phyloP scores from a whole-genome alignment of 768 basidiomycete species.

The Mycena polygramma region DNA sequence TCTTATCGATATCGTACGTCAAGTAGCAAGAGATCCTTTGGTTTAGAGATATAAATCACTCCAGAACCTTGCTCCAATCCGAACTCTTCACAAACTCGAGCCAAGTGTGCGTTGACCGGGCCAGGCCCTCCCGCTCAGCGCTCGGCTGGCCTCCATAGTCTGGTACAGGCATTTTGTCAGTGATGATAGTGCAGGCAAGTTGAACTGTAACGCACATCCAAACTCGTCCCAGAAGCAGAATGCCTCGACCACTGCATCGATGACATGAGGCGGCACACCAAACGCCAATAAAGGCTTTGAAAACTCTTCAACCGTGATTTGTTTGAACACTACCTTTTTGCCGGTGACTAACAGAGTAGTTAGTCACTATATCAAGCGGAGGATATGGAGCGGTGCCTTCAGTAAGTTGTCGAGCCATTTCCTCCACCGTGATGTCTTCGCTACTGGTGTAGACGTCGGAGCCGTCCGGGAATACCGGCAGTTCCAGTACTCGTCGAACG shows the following conservation, averaged over 20 bases:
- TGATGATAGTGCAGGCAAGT: too few species aligned
- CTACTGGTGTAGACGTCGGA: constrained; percentile 3
- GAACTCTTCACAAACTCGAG: constrained; percentile 10
- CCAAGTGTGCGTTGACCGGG: constrained; percentile 2
- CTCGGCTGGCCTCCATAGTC: constrained; percentile 15
- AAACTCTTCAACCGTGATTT: too few species aligned
- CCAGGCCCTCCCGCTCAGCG: constrained; percentile 9
- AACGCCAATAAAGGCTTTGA: too few species aligned
- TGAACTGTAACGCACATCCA: too few species aligned
- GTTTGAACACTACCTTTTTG: too few species aligned
- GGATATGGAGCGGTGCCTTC: not conserved
- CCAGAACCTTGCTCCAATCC: constrained; percentile 22
- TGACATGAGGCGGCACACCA: too few species aligned
- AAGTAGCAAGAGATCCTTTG: too few species aligned
- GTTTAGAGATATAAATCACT: not conserved
- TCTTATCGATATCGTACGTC: too few species aligned
- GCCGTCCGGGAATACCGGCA: constrained; percentile 21
- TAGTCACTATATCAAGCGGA: too few species aligned
- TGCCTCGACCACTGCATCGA: too few species aligned
- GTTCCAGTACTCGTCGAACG: constrained; percentile 23
- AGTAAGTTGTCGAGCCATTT: constrained; percentile 9
- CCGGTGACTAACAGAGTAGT: not conserved
- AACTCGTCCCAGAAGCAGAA: too few species aligned
- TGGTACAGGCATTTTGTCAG: not conserved
- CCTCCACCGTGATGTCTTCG: constrained; percentile 17